A percentile compares a stretch with the other conserved stretches of the same genome.
phyloP scores from a whole-genome alignment of 768 basidiomycete genomes.

The Sporobolomyces roseus region DNA sequence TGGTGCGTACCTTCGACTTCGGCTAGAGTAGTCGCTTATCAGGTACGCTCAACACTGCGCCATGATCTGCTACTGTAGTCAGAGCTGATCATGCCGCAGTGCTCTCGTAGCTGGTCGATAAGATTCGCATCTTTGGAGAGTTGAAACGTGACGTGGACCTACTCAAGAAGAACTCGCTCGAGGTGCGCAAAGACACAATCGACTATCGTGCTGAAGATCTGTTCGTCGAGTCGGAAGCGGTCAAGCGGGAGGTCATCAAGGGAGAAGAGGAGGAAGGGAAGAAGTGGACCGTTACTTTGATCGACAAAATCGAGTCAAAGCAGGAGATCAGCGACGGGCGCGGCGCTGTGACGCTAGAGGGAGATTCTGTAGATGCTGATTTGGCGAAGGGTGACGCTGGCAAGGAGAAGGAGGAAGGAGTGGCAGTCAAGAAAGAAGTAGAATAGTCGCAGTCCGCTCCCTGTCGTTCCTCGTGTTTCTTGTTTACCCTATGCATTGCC shows the following conservation, averaged over 20 bases:
- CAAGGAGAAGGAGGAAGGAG: background rate
- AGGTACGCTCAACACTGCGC: background rate
- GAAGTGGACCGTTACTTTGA: background rate
- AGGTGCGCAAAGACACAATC: background rate
- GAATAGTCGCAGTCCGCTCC: too few relatives aligned
- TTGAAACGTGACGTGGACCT: constrained; percentile 8
- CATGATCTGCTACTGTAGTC: background rate
- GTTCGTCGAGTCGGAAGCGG: background rate
- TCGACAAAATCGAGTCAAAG: background rate
- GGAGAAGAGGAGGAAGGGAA: background rate
- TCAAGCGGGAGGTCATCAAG: background rate
- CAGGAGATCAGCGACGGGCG: too few relatives aligned
- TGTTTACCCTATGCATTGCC: too few relatives aligned
- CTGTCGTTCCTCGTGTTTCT: too few relatives aligned
- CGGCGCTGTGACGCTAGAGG: too few relatives aligned
- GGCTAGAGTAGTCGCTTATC: constrained; percentile 17
- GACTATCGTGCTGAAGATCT: constrained; percentile 2
- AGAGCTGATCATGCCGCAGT: too few relatives aligned
- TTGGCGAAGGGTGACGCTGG: too few relatives aligned
- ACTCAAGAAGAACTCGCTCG: background rate
- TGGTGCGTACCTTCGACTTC: constrained; percentile 28
- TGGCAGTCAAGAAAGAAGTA: background rate
- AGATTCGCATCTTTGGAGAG: constrained; percentile 21
- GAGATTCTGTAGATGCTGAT: too few relatives aligned
- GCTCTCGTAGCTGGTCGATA: constrained; percentile 19